Conservation (phyloP, 2,329 filamentous ascomycete genomes). For the Colletotrichum aenigma region DNA sequence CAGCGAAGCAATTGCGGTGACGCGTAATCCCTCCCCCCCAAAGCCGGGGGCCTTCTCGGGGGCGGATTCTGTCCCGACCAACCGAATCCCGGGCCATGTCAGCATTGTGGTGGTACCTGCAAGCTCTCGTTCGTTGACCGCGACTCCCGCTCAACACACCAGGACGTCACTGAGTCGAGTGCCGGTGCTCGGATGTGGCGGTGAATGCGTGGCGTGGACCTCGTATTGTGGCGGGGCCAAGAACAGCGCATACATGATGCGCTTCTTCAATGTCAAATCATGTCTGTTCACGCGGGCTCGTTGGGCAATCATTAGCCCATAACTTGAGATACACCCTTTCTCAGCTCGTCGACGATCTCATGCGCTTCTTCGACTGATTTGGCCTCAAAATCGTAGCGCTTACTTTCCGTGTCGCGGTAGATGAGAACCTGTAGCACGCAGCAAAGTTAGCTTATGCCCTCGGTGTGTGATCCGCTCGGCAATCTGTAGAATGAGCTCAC, state of each 20-base stretch:
- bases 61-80: background rate
- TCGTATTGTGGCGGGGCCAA: background rate
- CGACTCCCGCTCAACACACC: background rate
- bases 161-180: background rate
- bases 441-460: background rate
- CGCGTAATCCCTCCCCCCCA: conserved; percentile 6
- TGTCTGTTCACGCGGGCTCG: background rate
- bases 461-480: background rate
- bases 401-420: conserved; percentile 76
- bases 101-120: background rate
- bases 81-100: background rate
- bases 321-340: conserved; percentile 64
- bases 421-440: conserved; percentile 60
- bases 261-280: background rate
- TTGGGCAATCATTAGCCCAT: conserved; percentile 8
- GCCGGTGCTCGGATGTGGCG: background rate
- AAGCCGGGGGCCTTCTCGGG: background rate
- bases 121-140: background rate
- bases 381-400: conserved; percentile 87
- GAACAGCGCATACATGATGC: background rate
- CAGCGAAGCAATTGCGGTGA: background rate
- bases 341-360: conserved; percentile 81
- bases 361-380: conserved; percentile 71
- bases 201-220: conserved; percentile 8
- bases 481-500: conserved; percentile 45